Percentiles rank a stretch among this genome's conserved stretches.
These are phyloP conservation scores for Ceratobasidium sp. DNA, from an alignment of 1,284 basidiomycete species.

Conservation along the genomic window DNA sequence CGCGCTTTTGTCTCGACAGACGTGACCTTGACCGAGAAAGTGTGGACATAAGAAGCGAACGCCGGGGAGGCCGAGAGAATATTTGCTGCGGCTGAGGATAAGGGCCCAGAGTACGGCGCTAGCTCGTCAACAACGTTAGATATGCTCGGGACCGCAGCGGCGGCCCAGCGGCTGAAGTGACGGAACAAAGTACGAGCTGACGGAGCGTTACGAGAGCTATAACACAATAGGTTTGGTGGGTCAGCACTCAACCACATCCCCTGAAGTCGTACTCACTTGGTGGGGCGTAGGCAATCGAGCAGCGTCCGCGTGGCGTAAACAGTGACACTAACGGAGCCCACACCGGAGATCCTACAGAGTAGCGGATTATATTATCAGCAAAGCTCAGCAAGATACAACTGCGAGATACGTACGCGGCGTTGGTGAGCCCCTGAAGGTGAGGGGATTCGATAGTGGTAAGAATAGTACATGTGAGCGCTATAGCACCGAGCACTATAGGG, in stretches of 20 bases:
- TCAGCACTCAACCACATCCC: neutral
- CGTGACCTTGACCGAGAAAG: neutral
- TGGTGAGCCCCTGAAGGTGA: neutral
- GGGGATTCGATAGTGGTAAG: neutral
- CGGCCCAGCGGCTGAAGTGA: neutral
- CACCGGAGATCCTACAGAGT: neutral
- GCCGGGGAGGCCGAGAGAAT: neutral
- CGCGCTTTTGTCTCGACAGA: neutral
- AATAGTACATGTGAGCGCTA: neutral
- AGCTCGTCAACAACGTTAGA: neutral
- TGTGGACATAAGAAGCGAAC: neutral
- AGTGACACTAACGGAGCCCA: neutral
- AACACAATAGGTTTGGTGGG: neutral
- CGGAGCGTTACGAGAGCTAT: neutral
- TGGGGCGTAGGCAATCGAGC: too few species aligned
- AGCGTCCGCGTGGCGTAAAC: neutral
- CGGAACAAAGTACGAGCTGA: neutral
- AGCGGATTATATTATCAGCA: neutral
- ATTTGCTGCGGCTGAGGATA: neutral
- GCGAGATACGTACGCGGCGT: neutral
- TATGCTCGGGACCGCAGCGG: neutral
- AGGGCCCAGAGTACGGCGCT: neutral
- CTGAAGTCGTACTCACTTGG: neutral
- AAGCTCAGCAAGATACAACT: neutral
- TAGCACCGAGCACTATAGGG: neutral